Base-by-base conservation (phyloP, 768 basidiomycete species). In the Melanogaster broomeanus region DNA sequence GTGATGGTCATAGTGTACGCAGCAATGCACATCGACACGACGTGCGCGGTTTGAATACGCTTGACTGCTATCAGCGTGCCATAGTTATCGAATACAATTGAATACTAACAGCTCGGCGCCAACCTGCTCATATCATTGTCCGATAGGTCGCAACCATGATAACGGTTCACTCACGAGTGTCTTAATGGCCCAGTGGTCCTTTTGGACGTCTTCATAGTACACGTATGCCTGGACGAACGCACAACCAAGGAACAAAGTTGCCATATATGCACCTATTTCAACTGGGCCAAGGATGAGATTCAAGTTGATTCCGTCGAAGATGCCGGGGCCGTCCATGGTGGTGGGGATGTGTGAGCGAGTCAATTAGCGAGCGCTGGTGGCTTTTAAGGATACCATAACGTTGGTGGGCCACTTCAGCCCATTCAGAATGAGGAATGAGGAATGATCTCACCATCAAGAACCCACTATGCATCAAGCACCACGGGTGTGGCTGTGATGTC, bases 141-240 rank as follows among this genome's bases (percentile, higher is more conserved):
- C 8, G 25, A 27, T 27, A 27, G 8, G 25, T 27, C 25, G 4
- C 25, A 27, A 8, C 4, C n/a, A 8, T 27, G 25, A 27, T 27
- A 27, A 27, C 4, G 25, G 25, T 27, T 34, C 3, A 49, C 48
- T 49, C 7, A 53, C 52, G 10, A 42, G 27, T 12, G 27, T 4
- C 33, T 42, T 42, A 12, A 53, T 22, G 6, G 16, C 34, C 22
- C 40, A 42, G 16, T 37, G 49, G 27, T 53, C 52, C 3, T 27
- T 35, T 16, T 39, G 33, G 15, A 49, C 42, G 16, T 19, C 38
- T 13, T 42, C 22, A 22, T 42, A 41, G 38, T 53, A 53, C n/a
- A 53, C 40, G 31, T 49, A 43, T 9, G 30, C 30, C 24, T 53
- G 52, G 24, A 53, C 18, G 4, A 49, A 5, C 8, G 41, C 39